A percentile compares a stretch with the other conserved stretches of the same genome.
phyloP scores from a whole-genome alignment of 2,329 filamentous ascomycete species.

The Colletotrichum sidae region DNA sequence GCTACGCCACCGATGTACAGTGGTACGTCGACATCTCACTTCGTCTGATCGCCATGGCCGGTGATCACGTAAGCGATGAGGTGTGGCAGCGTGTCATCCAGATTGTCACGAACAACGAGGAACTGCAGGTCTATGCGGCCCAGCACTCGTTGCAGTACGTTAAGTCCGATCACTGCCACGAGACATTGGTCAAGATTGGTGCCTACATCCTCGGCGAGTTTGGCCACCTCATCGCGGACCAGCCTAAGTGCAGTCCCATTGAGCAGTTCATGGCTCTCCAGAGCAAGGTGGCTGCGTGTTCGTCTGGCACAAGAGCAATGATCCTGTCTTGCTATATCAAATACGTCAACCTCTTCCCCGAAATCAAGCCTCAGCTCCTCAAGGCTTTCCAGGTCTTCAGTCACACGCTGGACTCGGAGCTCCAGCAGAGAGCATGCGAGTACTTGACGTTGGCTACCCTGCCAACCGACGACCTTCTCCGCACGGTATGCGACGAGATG shows the following conservation, averaged over 20 bases:
- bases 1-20: constrained; percentile 97
- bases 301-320: constrained; percentile 90
- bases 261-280: constrained; percentile 96
- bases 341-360: constrained; percentile 97
- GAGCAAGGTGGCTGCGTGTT: constrained; percentile 88
- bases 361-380: constrained; percentile 95
- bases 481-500: constrained; percentile 98
- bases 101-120: constrained; percentile 99
- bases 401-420: constrained; percentile 92
- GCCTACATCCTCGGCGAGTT: constrained; percentile 97
- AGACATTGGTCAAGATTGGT: constrained; percentile 97
- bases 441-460: constrained; percentile 88
- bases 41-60: constrained; percentile 93
- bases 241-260: constrained; percentile 91
- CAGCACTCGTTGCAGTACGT: constrained; percentile 93
- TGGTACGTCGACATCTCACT: constrained; percentile 99
- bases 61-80: constrained; percentile 98
- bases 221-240: constrained; percentile 94
- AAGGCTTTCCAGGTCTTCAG: constrained; percentile 93
- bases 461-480: constrained; percentile 88
- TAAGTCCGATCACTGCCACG: constrained; percentile 93
- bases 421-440: constrained; percentile 96
- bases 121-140: constrained; percentile 95
- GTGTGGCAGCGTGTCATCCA: constrained; percentile 99
- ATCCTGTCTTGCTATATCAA: constrained; percentile 96